These are phyloP conservation scores for Sclerotinia spermophila DNA, from an alignment of 2,329 filamentous ascomycete genomes.

Conservation along the genomic window DNA sequence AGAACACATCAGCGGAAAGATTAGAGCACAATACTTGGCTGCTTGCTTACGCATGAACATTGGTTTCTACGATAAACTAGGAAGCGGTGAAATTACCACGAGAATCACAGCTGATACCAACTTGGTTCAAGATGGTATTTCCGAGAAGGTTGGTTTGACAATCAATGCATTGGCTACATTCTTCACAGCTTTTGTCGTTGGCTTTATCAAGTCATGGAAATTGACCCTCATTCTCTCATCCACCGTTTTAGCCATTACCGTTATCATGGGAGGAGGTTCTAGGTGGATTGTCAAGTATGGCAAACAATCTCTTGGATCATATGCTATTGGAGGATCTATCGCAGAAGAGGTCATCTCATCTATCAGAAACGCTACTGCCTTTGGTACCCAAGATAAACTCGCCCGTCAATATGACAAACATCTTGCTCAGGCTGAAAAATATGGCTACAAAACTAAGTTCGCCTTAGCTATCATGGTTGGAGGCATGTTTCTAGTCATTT, in stretches of 20 bases:
- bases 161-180: conserved; percentile 77
- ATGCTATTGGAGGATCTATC: conserved; percentile 79
- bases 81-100: conserved; percentile 89
- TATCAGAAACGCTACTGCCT: conserved; percentile 86
- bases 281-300: conserved; percentile 76
- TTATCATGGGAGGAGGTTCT: conserved; percentile 71
- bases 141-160: conserved; percentile 80
- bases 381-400: conserved; percentile 90
- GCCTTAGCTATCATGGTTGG: conserved; percentile 75
- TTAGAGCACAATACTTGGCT: conserved; percentile 77
- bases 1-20: conserved; percentile 74
- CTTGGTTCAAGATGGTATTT: conserved; percentile 88
- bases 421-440: conserved; percentile 67
- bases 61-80: conserved; percentile 88
- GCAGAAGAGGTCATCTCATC: conserved; percentile 95
- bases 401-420: conserved; percentile 79
- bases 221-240: conserved; percentile 83
- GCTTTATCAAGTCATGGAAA: conserved; percentile 90
- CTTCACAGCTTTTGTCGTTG: conserved; percentile 83
- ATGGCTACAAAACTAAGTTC: conserved; percentile 72
- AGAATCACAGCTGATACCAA: conserved; percentile 94
- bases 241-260: conserved; percentile 73
- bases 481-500: conserved; percentile 77
- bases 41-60: conserved; percentile 87
- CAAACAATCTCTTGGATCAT: conserved; percentile 72